Base-by-base conservation (phyloP, 2,329 filamentous ascomycete genomes). In the Fusarium nematophilum region DNA sequence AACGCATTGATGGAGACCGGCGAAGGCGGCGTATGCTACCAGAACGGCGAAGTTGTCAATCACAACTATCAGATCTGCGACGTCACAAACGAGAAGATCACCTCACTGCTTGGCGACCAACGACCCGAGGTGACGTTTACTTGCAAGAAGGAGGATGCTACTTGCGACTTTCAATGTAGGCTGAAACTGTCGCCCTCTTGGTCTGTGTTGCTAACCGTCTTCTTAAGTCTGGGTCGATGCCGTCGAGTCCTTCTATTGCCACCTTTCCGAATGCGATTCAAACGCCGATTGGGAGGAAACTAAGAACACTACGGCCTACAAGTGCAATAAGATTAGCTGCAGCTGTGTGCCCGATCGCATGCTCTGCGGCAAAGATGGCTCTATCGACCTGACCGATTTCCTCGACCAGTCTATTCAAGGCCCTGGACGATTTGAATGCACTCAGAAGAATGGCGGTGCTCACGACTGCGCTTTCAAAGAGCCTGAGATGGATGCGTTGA, bases 61-160 rank as follows among this genome's bases (percentile, higher is more conserved):
- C 88, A 96, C 77, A 99, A 98, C 79, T 94, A 93, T 78, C 96
- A 99, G 78, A 95, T 97, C 80, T 99, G 95, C 78, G 92, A 96
- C 75, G 95, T 99, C 64, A 98, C 93, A 51, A 99, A 99, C 79
- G 86, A 87, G 75, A 95, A 96, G 80, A 99, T 99, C 70, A 82
- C 94, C 50, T 88, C 93, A 59, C 88, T 94, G 71, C 83, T 99
- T 42, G 91, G 93, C 68, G 88, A 90, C 37, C 86, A 93, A 76
- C 90, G 91, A 54, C 93, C 95, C 0, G 91, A 99, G 75, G 95
- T 96, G 18, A 99, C 95, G 1, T 99, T 99, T 72, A 92, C 90
- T 25, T 99, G 95, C 75, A 87, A 93, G 70, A 86, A 85, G 29
- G 86, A 90, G 45, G 82, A 87, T 5, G 81, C 85, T 15, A 87